Conservation (phyloP, 208 protist genomes). For the Wallacemonas rigidus region DNA sequence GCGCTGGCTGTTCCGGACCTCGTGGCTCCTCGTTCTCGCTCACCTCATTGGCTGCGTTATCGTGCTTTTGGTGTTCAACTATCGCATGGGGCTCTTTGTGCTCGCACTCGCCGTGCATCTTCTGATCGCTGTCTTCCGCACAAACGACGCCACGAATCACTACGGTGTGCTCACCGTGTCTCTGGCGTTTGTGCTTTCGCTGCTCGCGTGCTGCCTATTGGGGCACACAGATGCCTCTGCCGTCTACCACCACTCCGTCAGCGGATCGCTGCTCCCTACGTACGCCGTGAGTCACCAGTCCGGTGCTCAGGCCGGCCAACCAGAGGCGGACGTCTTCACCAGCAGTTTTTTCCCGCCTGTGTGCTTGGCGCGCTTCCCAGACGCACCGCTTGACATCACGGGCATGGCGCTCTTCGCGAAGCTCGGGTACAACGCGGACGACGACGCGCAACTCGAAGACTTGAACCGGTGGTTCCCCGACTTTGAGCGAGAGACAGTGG, state of each 20-base stretch:
- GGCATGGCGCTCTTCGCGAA: constrained; percentile 70
- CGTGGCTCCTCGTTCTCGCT: constrained; percentile 43
- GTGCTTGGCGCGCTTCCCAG: constrained; percentile 40
- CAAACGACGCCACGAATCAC: constrained; percentile 44
- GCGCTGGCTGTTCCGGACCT: constrained; percentile 51
- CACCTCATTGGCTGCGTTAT: constrained; percentile 54
- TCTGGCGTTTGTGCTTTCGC: constrained; percentile 31
- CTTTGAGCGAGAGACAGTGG: constrained; percentile 24
- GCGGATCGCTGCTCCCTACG: constrained; percentile 26
- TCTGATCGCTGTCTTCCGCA: constrained; percentile 43
- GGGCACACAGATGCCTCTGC: constrained; percentile 31
- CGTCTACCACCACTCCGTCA: constrained; percentile 34
- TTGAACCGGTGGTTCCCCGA: constrained; percentile 57
- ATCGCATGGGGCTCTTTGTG: constrained; percentile 60
- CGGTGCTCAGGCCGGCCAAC: constrained; percentile 9
- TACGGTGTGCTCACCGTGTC: constrained; percentile 48
- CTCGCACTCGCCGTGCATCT: constrained; percentile 55
- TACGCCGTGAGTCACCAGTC: constrained; percentile 22
- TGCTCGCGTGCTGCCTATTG: constrained; percentile 55
- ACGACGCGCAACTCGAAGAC: constrained; percentile 32
- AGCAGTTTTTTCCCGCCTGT: constrained; percentile 29
- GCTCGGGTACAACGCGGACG: constrained; percentile 42
- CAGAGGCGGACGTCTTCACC: constrained; percentile 13
- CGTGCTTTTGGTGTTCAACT: constrained; percentile 43
- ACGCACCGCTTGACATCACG: constrained; percentile 37